Evolutionary conservation across 2,329 filamentous ascomycete species (phyloP).

Genomic region (Rhexocercosporidium sp.): DNA sequence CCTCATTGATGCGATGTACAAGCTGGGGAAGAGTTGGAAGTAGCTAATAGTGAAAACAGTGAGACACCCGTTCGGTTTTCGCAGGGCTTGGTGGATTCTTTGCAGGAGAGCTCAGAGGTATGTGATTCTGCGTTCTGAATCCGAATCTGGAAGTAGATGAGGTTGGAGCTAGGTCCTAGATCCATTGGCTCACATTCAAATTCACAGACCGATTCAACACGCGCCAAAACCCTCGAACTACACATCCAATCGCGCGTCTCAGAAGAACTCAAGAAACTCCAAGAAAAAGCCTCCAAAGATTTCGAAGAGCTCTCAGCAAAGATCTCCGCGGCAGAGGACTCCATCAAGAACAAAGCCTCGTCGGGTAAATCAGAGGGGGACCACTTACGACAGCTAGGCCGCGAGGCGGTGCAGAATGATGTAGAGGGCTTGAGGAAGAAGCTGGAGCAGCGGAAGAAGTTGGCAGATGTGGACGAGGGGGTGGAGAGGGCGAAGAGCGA

Average conservation of each 20-base stretch:
- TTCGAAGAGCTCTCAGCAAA: constrained; percentile 73
- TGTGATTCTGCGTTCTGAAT: background rate
- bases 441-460: constrained; percentile 66
- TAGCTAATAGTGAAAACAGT: constrained; percentile 44
- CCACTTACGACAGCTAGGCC: constrained; percentile 42
- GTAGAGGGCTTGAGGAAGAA: constrained; percentile 62
- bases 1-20: background rate
- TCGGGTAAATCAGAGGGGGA: constrained; percentile 40
- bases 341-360: constrained; percentile 16
- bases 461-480: constrained; percentile 71
- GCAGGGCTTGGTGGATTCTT: constrained; percentile 78
- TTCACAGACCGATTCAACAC: constrained; percentile 82
- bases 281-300: constrained; percentile 70
- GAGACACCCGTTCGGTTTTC: constrained; percentile 74
- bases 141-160: background rate
- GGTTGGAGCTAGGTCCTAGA: constrained; percentile 1
- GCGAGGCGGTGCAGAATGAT: constrained; percentile 62
- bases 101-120: constrained; percentile 89
- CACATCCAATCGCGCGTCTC: constrained; percentile 88
- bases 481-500: constrained; percentile 77
- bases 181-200: constrained; percentile 14
- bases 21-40: background rate
- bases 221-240: constrained; percentile 81
- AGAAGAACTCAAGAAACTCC: constrained; percentile 81
- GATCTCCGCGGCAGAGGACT: constrained; percentile 48